Conservation (phyloP, 345 rosid species). For the Boechera retrofracta region DNA sequence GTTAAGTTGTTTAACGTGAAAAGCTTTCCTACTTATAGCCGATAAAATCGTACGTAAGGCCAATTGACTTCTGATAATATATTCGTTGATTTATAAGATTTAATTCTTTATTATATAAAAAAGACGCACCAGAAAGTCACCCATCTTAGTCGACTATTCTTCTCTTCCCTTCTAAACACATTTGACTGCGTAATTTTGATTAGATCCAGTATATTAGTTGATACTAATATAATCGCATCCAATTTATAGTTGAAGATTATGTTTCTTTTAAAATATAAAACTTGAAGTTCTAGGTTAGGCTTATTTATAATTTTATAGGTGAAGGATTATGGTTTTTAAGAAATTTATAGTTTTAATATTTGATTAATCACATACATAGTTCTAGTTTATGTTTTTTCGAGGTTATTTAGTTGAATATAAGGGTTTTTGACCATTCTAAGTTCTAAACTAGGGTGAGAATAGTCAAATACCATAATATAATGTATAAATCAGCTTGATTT, state of each 20-base stretch:
- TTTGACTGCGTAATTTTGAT: background rate
- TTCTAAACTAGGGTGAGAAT: background rate
- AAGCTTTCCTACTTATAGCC: constrained; percentile 31
- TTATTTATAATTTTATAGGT: background rate
- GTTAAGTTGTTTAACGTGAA: constrained; percentile 31
- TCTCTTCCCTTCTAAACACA: background rate
- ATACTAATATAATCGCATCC: background rate
- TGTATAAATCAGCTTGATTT: background rate
- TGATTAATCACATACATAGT: background rate
- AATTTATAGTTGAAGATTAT: background rate
- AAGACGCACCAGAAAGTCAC: background rate
- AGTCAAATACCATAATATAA: constrained; percentile 14
- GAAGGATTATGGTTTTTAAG: background rate
- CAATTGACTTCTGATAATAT: constrained; percentile 21
- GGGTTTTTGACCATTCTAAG: background rate
- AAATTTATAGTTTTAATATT: background rate
- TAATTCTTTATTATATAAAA: background rate
- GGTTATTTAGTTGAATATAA: background rate
- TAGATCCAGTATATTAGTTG: background rate
- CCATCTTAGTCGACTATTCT: background rate
- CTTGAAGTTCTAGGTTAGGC: background rate
- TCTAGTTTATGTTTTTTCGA: background rate
- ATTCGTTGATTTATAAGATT: constrained; percentile 1
- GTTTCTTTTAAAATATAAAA: background rate
- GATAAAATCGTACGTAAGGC: constrained; percentile 3